Evolutionary conservation across 1,284 basidiomycete species (phyloP).

Genomic region (Coniophora puteana): DNA sequence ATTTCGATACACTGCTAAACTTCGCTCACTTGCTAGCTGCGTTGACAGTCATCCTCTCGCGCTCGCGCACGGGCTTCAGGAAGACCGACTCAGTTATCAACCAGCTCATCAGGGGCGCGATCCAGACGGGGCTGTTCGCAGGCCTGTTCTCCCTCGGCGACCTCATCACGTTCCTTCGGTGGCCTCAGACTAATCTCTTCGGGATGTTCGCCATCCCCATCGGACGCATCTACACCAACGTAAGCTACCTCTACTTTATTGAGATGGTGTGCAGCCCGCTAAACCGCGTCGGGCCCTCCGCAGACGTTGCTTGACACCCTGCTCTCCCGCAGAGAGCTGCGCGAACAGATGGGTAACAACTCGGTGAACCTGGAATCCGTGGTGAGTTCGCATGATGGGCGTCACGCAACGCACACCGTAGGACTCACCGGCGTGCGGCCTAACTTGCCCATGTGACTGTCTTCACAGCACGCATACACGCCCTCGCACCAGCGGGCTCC

Average conservation of each 20-base stretch:
- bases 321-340: too few species aligned
- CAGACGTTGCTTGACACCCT: constrained; percentile 39
- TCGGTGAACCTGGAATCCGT: too few species aligned
- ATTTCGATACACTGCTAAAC: too few species aligned
- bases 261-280: constrained; percentile 1
- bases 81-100: constrained; percentile 19
- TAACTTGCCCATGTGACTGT: too few species aligned
- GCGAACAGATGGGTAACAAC: too few species aligned
- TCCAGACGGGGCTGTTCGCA: constrained; percentile 23
- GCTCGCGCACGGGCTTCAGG: constrained; percentile 17
- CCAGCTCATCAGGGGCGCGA: constrained; percentile 21
- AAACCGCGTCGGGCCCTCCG: not conserved
- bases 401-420: too few species aligned
- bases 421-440: too few species aligned
- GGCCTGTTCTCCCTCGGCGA: constrained; percentile 21
- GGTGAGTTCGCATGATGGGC: too few species aligned
- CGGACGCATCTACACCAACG: constrained; percentile 42
- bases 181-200: constrained; percentile 36
- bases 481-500: too few species aligned
- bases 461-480: too few species aligned
- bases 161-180: constrained; percentile 14
- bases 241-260: constrained; percentile 20
- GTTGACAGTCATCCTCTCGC: constrained; percentile 11
- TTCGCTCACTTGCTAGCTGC: too few species aligned
- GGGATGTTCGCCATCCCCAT: constrained; percentile 43